Percentiles rank a stretch among this genome's conserved stretches.
Evolutionary conservation across 2,329 filamentous ascomycete genomes (phyloP).

Genomic region (Plenodomus tracheiphilus): DNA sequence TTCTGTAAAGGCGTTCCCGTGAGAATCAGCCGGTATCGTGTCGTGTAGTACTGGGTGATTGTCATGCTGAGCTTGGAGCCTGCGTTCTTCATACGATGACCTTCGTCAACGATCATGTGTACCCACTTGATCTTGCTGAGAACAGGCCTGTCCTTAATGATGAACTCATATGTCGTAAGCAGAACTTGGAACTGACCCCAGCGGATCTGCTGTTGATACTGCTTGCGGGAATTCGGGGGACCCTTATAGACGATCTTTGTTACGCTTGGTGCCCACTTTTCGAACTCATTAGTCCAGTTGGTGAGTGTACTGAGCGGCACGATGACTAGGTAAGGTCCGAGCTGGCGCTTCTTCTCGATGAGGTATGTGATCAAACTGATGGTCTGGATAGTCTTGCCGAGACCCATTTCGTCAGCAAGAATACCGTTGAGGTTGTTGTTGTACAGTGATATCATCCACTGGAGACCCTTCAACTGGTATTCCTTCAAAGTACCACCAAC

Average conservation of each 20-base stretch:
- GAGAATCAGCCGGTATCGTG: conserved; percentile 92
- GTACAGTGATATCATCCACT: conserved; percentile 99
- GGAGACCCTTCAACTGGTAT: conserved; percentile 96
- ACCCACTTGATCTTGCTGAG: conserved; percentile 99
- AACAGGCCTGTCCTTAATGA: conserved; percentile 96
- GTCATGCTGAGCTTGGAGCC: conserved; percentile 95
- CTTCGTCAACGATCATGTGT: conserved; percentile 99
- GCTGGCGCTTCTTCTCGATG: conserved; percentile 91
- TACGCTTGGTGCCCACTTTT: conserved; percentile 95
- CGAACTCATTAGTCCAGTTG: conserved; percentile 98
- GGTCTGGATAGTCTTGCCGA: conserved; percentile 98
- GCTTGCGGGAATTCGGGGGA: conserved; percentile 82
- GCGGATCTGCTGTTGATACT: conserved; percentile 90
- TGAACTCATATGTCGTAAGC: conserved; percentile 97
- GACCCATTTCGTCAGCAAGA: conserved; percentile 98
- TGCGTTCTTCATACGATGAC: conserved; percentile 99
- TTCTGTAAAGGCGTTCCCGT: conserved; percentile 98
- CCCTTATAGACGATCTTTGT: conserved; percentile 94
- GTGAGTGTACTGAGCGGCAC: conserved; percentile 95
- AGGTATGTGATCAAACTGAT: conserved; percentile 97
- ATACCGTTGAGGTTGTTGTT: conserved; percentile 99
- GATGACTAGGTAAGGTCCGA: conserved; percentile 92
- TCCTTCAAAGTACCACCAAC: conserved; percentile 94
- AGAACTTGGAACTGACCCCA: conserved; percentile 95
- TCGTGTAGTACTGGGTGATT: conserved; percentile 92